These are phyloP conservation scores for Exidia glandulosa DNA, from an alignment of 768 basidiomycete genomes.

Conservation along the genomic window DNA sequence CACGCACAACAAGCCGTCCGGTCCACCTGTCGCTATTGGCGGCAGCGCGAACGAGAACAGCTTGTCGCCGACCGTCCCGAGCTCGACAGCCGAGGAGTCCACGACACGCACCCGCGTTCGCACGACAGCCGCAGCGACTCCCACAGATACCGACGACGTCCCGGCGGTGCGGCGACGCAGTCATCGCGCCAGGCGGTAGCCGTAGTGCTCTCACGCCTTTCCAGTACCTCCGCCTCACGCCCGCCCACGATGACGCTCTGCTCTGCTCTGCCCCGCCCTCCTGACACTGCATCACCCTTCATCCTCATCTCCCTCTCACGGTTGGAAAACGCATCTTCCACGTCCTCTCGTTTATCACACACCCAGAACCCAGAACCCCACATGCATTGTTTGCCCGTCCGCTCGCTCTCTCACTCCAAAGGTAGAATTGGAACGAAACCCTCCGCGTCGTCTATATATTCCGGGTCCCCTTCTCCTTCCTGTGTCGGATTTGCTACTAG, in stretches of 20 bases:
- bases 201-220: not conserved
- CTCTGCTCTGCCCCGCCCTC: too few relatives aligned
- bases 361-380: too few relatives aligned
- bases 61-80: not conserved
- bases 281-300: too few relatives aligned
- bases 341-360: not conserved
- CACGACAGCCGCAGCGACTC: not conserved
- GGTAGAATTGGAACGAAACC: too few relatives aligned
- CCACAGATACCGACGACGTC: too few relatives aligned
- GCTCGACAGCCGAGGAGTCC: not conserved
- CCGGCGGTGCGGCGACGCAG: not conserved
- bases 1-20: constrained; percentile 39
- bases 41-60: constrained; percentile 39
- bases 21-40: constrained; percentile 50
- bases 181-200: not conserved
- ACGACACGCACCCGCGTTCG: not conserved
- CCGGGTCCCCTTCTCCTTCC: too few relatives aligned
- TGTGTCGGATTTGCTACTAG: too few relatives aligned
- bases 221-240: not conserved
- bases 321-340: not conserved
- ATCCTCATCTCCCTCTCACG: not conserved
- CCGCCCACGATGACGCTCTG: too few relatives aligned
- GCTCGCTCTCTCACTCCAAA: too few relatives aligned
- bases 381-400: too few relatives aligned
- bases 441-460: too few relatives aligned